Conservation (phyloP, 2,329 filamentous ascomycete species). For the Conoideocrella luteorostrata region DNA sequence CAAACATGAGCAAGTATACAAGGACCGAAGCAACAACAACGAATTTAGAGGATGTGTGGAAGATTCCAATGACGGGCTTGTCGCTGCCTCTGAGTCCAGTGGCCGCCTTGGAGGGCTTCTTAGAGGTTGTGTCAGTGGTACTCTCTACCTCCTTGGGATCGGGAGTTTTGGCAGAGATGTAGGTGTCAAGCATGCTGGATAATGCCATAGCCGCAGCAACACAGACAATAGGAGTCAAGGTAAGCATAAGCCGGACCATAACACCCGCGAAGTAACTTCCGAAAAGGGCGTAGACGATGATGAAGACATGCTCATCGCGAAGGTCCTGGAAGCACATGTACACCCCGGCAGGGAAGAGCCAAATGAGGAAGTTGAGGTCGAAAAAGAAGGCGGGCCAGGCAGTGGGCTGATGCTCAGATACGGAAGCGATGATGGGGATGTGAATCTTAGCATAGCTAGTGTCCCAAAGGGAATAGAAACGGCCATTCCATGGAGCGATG, state of each 20-base stretch:
- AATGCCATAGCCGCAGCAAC: slow-evolving; percentile 84
- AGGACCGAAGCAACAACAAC: slow-evolving; percentile 67
- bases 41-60: slow-evolving; percentile 70
- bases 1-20: slow-evolving; percentile 84
- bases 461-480: slow-evolving; percentile 99
- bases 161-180: slow-evolving; percentile 63
- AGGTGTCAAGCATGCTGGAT: slow-evolving; percentile 84
- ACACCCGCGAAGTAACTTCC: slow-evolving; percentile 98
- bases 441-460: slow-evolving; percentile 98
- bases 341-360: slow-evolving; percentile 97
- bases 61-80: slow-evolving; percentile 75
- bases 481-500: slow-evolving; percentile 94
- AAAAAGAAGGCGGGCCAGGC: slow-evolving; percentile 99
- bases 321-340: slow-evolving; percentile 96
- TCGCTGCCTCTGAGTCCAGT: slow-evolving; percentile 61
- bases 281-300: slow-evolving; percentile 94
- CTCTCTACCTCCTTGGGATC: slow-evolving; percentile 39
- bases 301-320: slow-evolving; percentile 93
- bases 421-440: slow-evolving; percentile 98
- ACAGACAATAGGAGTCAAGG: slow-evolving; percentile 91
- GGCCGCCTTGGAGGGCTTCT: slow-evolving; percentile 44
- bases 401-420: slow-evolving; percentile 97
- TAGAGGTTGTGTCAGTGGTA: slow-evolving; percentile 44
- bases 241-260: slow-evolving; percentile 99
- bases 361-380: slow-evolving; percentile 95